Percentiles rank a stretch among this genome's conserved stretches.
Evolutionary conservation across 495 filamentous ascomycete species (phyloP).

Genomic region (Tuber umbilicatum): DNA sequence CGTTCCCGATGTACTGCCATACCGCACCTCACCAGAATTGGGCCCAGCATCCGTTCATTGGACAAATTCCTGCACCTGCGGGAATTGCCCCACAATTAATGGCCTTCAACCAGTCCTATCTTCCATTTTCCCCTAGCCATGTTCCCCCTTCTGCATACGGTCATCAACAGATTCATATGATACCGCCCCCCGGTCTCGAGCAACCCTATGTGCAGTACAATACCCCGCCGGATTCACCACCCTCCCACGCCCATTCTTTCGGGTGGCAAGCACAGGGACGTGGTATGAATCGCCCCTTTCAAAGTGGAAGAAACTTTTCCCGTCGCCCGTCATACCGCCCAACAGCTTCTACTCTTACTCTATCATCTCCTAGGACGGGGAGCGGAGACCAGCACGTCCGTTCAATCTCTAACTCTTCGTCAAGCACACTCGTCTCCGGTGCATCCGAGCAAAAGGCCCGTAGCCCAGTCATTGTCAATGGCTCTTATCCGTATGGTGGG

Average conservation of each 20-base stretch:
- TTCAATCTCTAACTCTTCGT: conserved; percentile 30
- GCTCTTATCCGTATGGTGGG: conserved; percentile 23
- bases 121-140: background rate
- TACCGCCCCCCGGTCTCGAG: background rate
- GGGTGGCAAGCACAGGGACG: conserved; percentile 27
- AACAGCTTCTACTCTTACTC: background rate
- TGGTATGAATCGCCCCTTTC: conserved; percentile 7
- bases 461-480: conserved; percentile 21
- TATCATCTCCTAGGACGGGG: background rate
- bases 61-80: background rate
- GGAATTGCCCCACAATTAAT: background rate
- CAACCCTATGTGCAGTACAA: background rate
- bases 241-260: conserved; percentile 15
- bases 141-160: background rate
- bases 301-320: conserved; percentile 12
- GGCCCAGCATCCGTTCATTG: background rate
- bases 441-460: conserved; percentile 16
- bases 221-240: conserved; percentile 19
- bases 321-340: conserved; percentile 6
- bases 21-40: background rate
- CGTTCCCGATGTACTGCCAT: background rate
- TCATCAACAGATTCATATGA: background rate
- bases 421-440: conserved; percentile 27
- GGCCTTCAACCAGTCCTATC: background rate
- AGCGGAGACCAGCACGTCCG: conserved; percentile 18